Evolutionary conservation across 1,284 basidiomycete species (phyloP).

Genomic region (Sporisorium reilianum): DNA sequence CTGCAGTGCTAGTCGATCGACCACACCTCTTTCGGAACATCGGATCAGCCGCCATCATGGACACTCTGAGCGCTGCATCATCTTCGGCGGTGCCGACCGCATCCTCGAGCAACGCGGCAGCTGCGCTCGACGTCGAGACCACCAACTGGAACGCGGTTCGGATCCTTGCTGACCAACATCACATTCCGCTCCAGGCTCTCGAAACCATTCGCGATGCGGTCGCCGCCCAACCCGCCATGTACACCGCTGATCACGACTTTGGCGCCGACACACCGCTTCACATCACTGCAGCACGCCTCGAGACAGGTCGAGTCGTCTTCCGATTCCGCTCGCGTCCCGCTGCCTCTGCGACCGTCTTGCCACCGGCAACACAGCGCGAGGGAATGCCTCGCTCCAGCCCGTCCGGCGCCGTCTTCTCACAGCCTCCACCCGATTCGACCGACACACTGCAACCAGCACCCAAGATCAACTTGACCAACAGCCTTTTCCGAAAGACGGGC

Average conservation of each 20-base stretch:
- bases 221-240: slow-evolving; percentile 4
- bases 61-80: not conserved
- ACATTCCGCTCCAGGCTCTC: slow-evolving; percentile 39
- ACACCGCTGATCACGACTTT: slow-evolving; percentile 37
- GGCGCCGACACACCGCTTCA: slow-evolving; percentile 53
- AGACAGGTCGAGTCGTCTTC: slow-evolving; percentile 51
- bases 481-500: slow-evolving; percentile 45
- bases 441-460: slow-evolving; percentile 3
- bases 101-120: not conserved
- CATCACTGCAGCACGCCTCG: slow-evolving; percentile 52
- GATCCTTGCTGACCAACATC: slow-evolving; percentile 55
- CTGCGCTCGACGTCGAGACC: slow-evolving; percentile 56
- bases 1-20: not conserved
- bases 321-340: slow-evolving; percentile 46
- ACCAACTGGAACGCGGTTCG: slow-evolving; percentile 64
- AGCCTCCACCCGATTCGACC: slow-evolving; percentile 7
- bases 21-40: not conserved
- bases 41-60: slow-evolving; percentile 8
- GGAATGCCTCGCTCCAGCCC: slow-evolving; percentile 50
- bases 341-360: not conserved
- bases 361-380: slow-evolving; percentile 8
- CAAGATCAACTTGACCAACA: slow-evolving; percentile 15
- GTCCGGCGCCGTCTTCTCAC: slow-evolving; percentile 32
- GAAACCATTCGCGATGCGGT: slow-evolving; percentile 29
- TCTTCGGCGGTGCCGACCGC: slow-evolving; percentile 13